These are phyloP conservation scores for Mycena sp. DNA, from an alignment of 1,284 basidiomycete species.

Conservation along the genomic window DNA sequence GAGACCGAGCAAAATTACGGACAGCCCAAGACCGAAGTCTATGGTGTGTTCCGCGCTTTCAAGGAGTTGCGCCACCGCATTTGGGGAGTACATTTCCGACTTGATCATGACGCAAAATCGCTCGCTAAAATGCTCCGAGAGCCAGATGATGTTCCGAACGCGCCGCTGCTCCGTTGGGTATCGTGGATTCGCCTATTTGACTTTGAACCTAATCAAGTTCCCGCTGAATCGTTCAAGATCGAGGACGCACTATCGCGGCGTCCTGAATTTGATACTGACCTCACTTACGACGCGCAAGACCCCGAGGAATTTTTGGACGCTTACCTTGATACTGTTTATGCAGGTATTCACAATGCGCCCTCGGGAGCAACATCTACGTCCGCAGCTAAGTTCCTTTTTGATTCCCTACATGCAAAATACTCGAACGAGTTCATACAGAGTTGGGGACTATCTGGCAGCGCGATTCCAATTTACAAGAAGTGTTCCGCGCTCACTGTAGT, in stretches of 20 bases:
- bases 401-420: neutral
- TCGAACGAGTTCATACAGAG: neutral
- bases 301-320: constrained; percentile 27
- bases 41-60: constrained; percentile 21
- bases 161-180: constrained; percentile 25
- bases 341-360: neutral
- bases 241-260: constrained; percentile 43
- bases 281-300: constrained; percentile 26
- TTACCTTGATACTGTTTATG: neutral
- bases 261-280: constrained; percentile 21
- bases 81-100: constrained; percentile 40
- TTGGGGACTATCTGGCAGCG: neutral
- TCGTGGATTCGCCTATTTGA: constrained; percentile 41
- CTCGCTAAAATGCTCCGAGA: constrained; percentile 45
- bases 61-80: constrained; percentile 25
- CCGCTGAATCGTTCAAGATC: constrained; percentile 34
- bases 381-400: constrained; percentile 9
- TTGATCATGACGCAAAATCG: constrained; percentile 46
- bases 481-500: too few relatives aligned
- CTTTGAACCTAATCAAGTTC: constrained; percentile 39
- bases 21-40: constrained; percentile 2
- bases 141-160: constrained; percentile 44
- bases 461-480: neutral
- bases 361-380: neutral
- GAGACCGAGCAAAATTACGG: neutral